Evolutionary conservation across 208 protist species (phyloP), one percentile per base, ranked within the genome.

Genomic region (Endotrypanum monterogeii): DNA sequence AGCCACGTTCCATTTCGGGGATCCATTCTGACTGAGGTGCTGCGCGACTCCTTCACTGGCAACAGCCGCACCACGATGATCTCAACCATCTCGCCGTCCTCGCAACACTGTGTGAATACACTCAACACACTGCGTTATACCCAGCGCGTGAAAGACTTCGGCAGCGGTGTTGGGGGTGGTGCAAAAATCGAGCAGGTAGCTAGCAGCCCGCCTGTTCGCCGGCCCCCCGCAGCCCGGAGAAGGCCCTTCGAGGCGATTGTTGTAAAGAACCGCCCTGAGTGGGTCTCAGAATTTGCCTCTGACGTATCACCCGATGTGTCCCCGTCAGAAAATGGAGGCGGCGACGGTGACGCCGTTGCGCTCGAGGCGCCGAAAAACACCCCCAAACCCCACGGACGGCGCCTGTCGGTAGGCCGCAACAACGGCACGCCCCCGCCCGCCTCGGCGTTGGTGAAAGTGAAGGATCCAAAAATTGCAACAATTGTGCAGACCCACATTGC

Each of bases 51-150:
- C 46, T 99, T 99, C 83, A 93, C 98, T 5, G 98, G 98, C 28
- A 98, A 99, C 83, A 98, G 92, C 73, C 92, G 94, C 51, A 99
- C 98, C 30, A 95, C 94, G 50, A 99, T 99, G 98, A 98, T 99
- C 79, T 97, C 97, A 56, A 99, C 96, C 65, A 94, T 99, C 68
- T 95, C 96, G 4, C 97, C 98, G 20, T 88, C 86, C 37, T 87
- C 86, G 12, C 71, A 73, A 9, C 92, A 93, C 63, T 98, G 90
- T 71, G 98, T 99, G 70, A 97, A 99, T 80, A 99, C 98, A 28
- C 90, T 99, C 66, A 99, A 99, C 89, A 99, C 99, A 4, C 89
- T 99, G 5, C 93, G 98, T 46, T 99, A 99, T 90, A 98, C 98
- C 12, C 90, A 99, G 63, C 94, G 99, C 32, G 98, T 99, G 12